Base-by-base conservation (phyloP, 495 filamentous ascomycete species). In the Penicillium macrosclerotiorum region DNA sequence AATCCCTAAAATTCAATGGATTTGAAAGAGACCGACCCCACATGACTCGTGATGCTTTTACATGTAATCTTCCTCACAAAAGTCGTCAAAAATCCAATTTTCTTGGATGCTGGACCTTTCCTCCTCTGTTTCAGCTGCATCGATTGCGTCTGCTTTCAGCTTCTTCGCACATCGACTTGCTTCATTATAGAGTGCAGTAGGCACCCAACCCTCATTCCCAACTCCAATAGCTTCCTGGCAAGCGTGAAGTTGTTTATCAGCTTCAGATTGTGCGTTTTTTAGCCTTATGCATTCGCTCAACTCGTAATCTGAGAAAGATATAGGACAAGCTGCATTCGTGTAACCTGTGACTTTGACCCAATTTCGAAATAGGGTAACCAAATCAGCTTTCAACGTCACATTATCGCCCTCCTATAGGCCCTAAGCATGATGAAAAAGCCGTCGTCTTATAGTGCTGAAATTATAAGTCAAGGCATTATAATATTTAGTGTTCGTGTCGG, bases 361-460 rank as follows among this genome's bases (percentile, higher is more conserved):
- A 0, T 37, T 45, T 12, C 45, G 29, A 5, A 29, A 35, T 3
- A 51, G 11, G 9, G 13, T 25, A 5, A 62, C 16, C 12, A 56
- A 48, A 49, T 56, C 55, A 14, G 47, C 37, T 37, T 51, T 58
- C 17, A 63, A 36, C 0, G 59, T 54, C 0, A 57, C 22, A 36
- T 43, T 53, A 30, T 67, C 59, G 12, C 59, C 61, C 45, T 64
- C 61, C 61, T 49, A 63, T 4, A 59, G 64, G 11, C 57, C 52
- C 27, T 45, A 44, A 0, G 54, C 50, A 35, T 59, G 50, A 16
- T 52, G 37, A 37, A 51, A 67, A 27, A 64, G 42, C 35, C 47
- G 42, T 8, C 39, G 52, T 33, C 53, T 42, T 1, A 60, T 30
- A 0, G 40, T 60, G 31, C 52, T 59, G 11, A 52, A 49, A 36